A percentile compares a stretch with the other conserved stretches of the same genome.
Conservation (phyloP, 2,329 filamentous ascomycete species). For the Diaporthe australafricana region DNA sequence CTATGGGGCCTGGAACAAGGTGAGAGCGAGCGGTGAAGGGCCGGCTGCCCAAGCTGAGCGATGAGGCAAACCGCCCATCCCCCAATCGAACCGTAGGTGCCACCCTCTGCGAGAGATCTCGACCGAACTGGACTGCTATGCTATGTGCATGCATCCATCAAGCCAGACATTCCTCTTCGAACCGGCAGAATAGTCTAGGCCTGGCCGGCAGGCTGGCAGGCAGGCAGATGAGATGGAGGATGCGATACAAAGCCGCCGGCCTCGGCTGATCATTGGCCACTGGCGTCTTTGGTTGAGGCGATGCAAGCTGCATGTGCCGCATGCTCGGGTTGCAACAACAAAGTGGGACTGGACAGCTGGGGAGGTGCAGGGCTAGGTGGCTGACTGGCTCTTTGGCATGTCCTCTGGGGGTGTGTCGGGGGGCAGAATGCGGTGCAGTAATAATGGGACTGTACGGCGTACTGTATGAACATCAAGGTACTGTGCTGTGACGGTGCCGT, state of each 20-base stretch:
- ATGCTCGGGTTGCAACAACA: conserved; percentile 27
- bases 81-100: neutral
- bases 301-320: conserved; percentile 30
- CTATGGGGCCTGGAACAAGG: conserved; percentile 25
- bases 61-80: neutral
- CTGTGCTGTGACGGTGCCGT: conserved; percentile 10
- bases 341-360: conserved; percentile 29
- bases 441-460: neutral
- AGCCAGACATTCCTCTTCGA: conserved; percentile 5
- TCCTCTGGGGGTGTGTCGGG: neutral
- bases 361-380: conserved; percentile 20
- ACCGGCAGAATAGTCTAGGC: neutral
- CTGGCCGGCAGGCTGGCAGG: neutral
- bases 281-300: conserved; percentile 26
- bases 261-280: conserved; percentile 30
- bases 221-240: conserved; percentile 19
- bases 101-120: neutral
- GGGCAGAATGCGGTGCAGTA: neutral
- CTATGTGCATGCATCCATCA: neutral
- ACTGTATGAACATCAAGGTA: conserved; percentile 2
- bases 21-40: conserved; percentile 19
- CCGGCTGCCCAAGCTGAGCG: neutral
- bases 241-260: conserved; percentile 11
- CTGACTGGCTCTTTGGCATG: conserved; percentile 23
- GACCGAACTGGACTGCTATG: neutral